Percentiles rank a stretch among this genome's conserved stretches.
phyloP scores from a whole-genome alignment of 2,329 filamentous ascomycete species.

The Tolypocladium inflatum region DNA sequence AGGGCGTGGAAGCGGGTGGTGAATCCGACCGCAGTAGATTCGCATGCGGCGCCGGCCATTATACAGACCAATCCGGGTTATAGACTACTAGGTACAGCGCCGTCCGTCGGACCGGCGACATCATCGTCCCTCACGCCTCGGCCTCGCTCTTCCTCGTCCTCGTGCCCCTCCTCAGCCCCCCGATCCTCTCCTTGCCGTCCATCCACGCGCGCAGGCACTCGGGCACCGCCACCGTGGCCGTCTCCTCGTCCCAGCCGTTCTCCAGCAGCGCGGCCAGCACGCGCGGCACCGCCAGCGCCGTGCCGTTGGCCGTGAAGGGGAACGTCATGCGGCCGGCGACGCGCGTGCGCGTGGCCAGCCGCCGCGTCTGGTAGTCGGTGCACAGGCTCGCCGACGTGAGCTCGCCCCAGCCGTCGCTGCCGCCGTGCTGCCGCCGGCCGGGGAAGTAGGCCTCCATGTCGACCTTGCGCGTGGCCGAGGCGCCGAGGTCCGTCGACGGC shows the following conservation, averaged over 20 bases:
- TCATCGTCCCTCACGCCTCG: conserved; percentile 1
- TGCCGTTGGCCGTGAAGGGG: conserved; percentile 89
- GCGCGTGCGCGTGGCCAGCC: conserved; percentile 67
- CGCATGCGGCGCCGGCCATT: not conserved
- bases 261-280: conserved; percentile 85
- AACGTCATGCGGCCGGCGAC: conserved; percentile 51
- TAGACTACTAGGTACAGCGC: not conserved
- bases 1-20: not conserved
- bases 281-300: conserved; percentile 81
- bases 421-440: conserved; percentile 46
- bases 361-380: conserved; percentile 85
- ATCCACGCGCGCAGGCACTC: conserved; percentile 76
- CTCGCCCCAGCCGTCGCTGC: conserved; percentile 70
- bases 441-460: conserved; percentile 96
- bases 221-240: conserved; percentile 61
- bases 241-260: conserved; percentile 73
- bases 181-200: conserved; percentile 63
- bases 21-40: not conserved
- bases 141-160: conserved; percentile 1
- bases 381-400: conserved; percentile 86
- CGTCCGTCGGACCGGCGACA: not conserved
- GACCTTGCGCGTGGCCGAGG: conserved; percentile 74
- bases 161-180: conserved; percentile 17
- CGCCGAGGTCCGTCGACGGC: conserved; percentile 81
- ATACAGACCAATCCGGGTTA: not conserved